These are phyloP conservation scores for Pichia occidentalis DNA, from an alignment of 805 yeast species.

Conservation along the genomic window DNA sequence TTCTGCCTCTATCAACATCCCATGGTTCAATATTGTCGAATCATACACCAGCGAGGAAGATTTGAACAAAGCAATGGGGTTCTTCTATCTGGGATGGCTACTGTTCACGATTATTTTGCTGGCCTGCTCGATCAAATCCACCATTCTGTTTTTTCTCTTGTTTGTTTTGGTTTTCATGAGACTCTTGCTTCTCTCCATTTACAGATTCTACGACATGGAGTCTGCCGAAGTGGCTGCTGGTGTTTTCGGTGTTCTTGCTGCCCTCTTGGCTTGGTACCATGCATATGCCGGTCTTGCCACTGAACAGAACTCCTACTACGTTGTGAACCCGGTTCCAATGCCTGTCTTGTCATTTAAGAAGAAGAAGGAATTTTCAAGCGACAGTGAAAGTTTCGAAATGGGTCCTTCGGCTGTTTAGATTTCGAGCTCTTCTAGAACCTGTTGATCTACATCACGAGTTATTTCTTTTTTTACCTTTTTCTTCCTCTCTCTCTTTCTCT, in stretches of 20 bases:
- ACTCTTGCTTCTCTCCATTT: conserved; percentile 43
- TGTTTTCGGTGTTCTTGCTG: conserved; percentile 49
- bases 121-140: conserved; percentile 48
- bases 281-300: conserved; percentile 65
- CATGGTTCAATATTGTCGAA: conserved; percentile 49
- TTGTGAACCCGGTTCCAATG: conserved; percentile 22
- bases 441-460: too few species aligned
- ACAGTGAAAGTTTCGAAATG: too few species aligned
- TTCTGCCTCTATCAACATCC: conserved; percentile 56
- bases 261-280: conserved; percentile 59
- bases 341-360: too few species aligned
- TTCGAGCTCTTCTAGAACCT: too few species aligned
- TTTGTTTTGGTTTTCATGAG: conserved; percentile 47
- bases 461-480: too few species aligned
- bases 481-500: too few species aligned
- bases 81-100: conserved; percentile 56
- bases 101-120: conserved; percentile 53
- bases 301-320: conserved; percentile 53
- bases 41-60: conserved; percentile 40
- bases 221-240: conserved; percentile 44
- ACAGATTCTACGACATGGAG: conserved; percentile 34
- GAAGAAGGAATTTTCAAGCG: too few species aligned
- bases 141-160: conserved; percentile 44
- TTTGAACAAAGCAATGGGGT: conserved; percentile 45
- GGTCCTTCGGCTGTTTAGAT: too few species aligned